Conservation (phyloP, 1,284 basidiomycete genomes). For the Schizopora paradoxa region DNA sequence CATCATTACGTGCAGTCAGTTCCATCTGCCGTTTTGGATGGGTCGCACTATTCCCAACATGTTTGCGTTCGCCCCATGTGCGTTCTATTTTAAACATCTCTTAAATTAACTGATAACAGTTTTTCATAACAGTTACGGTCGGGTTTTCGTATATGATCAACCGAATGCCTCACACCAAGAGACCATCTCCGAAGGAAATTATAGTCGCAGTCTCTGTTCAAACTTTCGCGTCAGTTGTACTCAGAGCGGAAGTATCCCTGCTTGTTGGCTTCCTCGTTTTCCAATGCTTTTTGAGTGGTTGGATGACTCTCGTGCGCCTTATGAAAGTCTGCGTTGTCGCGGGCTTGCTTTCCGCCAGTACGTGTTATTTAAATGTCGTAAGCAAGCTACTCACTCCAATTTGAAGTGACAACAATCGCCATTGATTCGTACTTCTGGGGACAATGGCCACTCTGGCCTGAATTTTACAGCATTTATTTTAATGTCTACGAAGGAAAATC, state of each 20-base stretch:
- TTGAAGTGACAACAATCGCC: constrained; percentile 53
- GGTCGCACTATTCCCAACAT: constrained; percentile 93
- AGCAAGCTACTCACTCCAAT: neutral
- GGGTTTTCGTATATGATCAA: constrained; percentile 53
- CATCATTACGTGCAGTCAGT: constrained; percentile 74
- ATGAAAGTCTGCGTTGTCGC: constrained; percentile 50
- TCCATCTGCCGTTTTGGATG: constrained; percentile 92
- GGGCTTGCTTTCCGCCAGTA: constrained; percentile 55
- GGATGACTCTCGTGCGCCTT: constrained; percentile 41
- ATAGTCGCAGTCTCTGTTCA: constrained; percentile 45
- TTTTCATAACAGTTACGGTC: constrained; percentile 48
- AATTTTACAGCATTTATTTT: constrained; percentile 76
- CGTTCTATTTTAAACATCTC: constrained; percentile 22
- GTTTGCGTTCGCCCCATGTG: constrained; percentile 80
- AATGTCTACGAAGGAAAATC: constrained; percentile 87
- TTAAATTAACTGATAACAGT: neutral
- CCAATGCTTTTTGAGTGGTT: constrained; percentile 45
- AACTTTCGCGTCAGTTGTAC: constrained; percentile 65
- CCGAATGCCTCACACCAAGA: constrained; percentile 36
- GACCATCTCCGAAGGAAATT: constrained; percentile 33
- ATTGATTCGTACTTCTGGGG: constrained; percentile 91
- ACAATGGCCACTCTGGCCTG: constrained; percentile 76
- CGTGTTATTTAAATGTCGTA: constrained; percentile 21
- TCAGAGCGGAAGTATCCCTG: constrained; percentile 77
- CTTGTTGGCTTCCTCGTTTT: constrained; percentile 61